Base-by-base conservation (phyloP, 2,329 filamentous ascomycete species). In the Aspergillus viridinutans region DNA sequence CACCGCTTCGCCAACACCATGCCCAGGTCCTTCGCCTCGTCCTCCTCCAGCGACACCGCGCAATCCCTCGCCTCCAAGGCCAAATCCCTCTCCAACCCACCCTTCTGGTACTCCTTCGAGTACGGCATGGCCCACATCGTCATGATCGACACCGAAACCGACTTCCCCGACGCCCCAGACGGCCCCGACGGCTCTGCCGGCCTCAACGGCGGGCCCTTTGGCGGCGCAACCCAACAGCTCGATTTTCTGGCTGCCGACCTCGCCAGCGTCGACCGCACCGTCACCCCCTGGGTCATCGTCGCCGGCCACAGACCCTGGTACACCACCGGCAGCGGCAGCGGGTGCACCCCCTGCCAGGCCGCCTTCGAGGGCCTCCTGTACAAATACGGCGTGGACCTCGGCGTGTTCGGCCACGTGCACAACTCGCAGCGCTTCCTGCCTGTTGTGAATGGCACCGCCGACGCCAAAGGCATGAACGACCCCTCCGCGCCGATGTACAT, bases 81-180 rank as follows among this genome's bases (percentile, higher is more conserved):
- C 1, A 62, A 67, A 23, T 25, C 66, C 42, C 72, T 82, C 8
- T 72, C 81, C 4, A 75, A 79, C n/a, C 80, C 81, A 17, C 79
- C 81, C 0, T 83, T 84, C 64, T 85, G 82, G 82, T 85, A 83
- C 71, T 82, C 80, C 0, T 85, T 84, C 64, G 82, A 85, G 58
- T 83, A 85, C 66, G 82, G 82, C 58, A 81, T 83, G 79, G 76
- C 73, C 0, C 82, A 85, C 65, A 68, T 82, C 53, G 71, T 78
- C 38, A 81, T 82, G 80, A 76, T 84, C 58, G 72, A 85, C 71
- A 84, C 81, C 0, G 82, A 84, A 62, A 85, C 82, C 1, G 82
- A 85, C 68, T 83, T 85, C 59, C 62, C 74, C 3, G 55, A 76
- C 48, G 81, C 81, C 0, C 82, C 82, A 0, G 80, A 82, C 53